Evolutionary conservation across 768 basidiomycete genomes (phyloP), one percentile per base, ranked within the genome.

Genomic region (Tricholoma furcatifolium): DNA sequence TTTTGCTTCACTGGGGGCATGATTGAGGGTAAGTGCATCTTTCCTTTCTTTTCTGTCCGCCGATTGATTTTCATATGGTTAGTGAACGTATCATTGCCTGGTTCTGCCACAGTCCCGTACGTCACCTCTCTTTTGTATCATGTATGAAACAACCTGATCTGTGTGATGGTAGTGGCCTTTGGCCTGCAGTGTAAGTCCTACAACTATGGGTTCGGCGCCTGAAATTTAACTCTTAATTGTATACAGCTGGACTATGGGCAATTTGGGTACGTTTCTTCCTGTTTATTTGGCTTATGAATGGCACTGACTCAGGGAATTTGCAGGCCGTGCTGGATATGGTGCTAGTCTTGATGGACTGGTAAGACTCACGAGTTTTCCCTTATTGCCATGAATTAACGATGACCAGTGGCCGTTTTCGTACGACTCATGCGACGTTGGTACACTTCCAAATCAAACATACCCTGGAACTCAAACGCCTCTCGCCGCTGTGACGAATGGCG

Each of bases 1-100:
- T 83, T 94, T 58, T 92, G 88, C 67, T 91, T 92, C 65, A 89
- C 88, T 9, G 87, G 87, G 6, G 91, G 91, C 38, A 67, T 88
- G 45, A 76, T 90, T 47, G 88, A 76, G 66, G 65, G 73, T 71
- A 40, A 32, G 44, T 48, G 27, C 3, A 27, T 24, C 27, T 71
- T 42, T 64, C 7, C 35, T 59, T 56, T 23, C 23, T 31, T 31
- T 12, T 41, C n/a, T 18, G 18, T 21, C 10, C 32, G 23, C 45
- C 47, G 10, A 36, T 24, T 1, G 20, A 12, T 38, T 11, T 31
- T 45, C 12, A 43, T 49, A 9, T 44, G 17, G 18, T 30, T 45
- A 72, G 70, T 64, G n/a, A 58, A 65, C 42, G 66, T 72, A 2
- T 65, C 58, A 24, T 61, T 73, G 36, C 72, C 72, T 32, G 70